Evolutionary conservation across 2,329 filamentous ascomycete genomes (phyloP), one percentile per base, ranked within the genome.

Genomic region (Endothia cerciana): DNA sequence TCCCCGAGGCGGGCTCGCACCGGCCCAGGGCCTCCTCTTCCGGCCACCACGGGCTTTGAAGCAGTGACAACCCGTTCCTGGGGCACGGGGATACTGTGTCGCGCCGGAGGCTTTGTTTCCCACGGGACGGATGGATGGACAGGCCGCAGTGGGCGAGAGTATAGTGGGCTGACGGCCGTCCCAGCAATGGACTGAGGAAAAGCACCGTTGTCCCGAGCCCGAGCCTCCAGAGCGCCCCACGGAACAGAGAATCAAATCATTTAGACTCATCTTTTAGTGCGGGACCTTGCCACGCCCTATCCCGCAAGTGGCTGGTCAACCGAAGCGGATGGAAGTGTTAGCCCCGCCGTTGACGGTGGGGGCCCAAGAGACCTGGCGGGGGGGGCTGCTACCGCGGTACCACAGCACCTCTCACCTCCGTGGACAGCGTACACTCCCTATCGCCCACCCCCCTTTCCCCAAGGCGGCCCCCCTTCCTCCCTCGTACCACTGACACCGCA

Each of bases 91-190:
- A n/a, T n/a, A n/a, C n/a, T n/a, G n/a, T n/a, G n/a, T n/a, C 53
- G 36, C 53, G 30, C 53, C 53, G 53, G 53, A 36, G 53, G 22
- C 30, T 56, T 38, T n/a, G n/a, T 10, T 10, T 36, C 19, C 53
- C 30, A 15, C 28, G 30, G 53, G 53, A 56, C 53, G 53, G 53
- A 56, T 38, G 33, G 53, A 56, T 56, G 19, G 53, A 56, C 22
- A n/a, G 10, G 53, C 30, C 53, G 53, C 53, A 22, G n/a, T n/a
- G n/a, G 53, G 28, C 19, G 25, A 7, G 51, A 11, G 33, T 19
- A 30, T 2, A 17, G 45, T 41, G 40, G 19, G 40, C 22, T n/a
- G n/a, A 4, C 3, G 45, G n/a, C n/a, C n/a, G n/a, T n/a, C n/a
- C n/a, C n/a, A n/a, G n/a, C n/a, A n/a, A n/a, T n/a, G n/a, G n/a